Base-by-base conservation (phyloP, 2,329 filamentous ascomycete genomes). In the Ustilaginoidea virens region DNA sequence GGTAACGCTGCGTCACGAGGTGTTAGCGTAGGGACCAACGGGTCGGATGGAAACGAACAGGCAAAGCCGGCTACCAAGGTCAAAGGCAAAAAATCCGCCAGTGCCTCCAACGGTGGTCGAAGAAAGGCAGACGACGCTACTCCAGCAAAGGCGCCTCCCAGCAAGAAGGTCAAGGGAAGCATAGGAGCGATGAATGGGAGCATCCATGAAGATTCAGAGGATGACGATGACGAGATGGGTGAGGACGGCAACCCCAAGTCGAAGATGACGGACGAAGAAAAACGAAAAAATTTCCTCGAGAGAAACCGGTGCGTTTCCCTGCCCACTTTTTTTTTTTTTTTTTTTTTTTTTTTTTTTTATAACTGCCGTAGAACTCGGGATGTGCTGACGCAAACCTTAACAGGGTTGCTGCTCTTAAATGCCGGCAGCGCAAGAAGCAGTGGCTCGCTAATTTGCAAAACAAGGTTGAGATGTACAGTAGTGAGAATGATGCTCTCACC, bases 241-340 rank as follows among this genome's bases (percentile, higher is more conserved):
- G 63, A 69, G 5, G 66, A 63, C 17, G 61, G 70, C 27, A 60
- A 63, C 23, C 71, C 62, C 23, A 79, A 74, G 52, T 48, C 53
- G 0, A 94, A 93, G 62, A 92, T 94, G 83, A 94, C 86, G 0
- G 90, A 96, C 32, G 90, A 96, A 47, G 90, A 98, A 60, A 98
- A 98, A 63, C 71, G 90, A 23, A 93, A 92, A 60, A 98, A 96
- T 51, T 98, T 98, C 53, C 63, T 98, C 3, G 90, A 98, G 49
- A 69, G 90, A 17, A 98, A 98, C 53, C 75, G 87, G 87, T 92
- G 72, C 45, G 72, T 58, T 27, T 17, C 30, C 24, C 27, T n/a
- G n/a, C n/a, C n/a, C n/a, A n/a, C n/a, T 15, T 13, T 14, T 12
- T 27, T 23, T 4, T 7, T 10, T 29, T 10, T 12, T 6, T 17